Evolutionary conservation across 768 basidiomycete genomes (phyloP).

Genomic region (Agrocybe pediades): DNA sequence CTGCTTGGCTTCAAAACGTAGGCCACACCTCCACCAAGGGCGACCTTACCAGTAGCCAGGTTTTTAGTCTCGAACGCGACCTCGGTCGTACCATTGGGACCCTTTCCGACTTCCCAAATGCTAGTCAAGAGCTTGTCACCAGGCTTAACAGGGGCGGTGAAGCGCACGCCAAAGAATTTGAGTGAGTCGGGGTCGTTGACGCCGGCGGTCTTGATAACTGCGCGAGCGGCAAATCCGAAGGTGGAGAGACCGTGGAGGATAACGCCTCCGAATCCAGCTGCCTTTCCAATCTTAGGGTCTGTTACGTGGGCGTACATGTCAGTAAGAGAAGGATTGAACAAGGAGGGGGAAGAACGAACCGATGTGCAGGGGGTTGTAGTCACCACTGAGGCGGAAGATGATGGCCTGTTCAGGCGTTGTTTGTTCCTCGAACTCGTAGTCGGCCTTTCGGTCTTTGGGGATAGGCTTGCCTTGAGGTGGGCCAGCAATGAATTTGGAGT

Average conservation of each 20-base stretch:
- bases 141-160: constrained; percentile 83
- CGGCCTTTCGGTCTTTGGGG: constrained; percentile 61
- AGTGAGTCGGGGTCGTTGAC: constrained; percentile 62
- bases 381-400: constrained; percentile 73
- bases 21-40: constrained; percentile 63
- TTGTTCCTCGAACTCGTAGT: constrained; percentile 62
- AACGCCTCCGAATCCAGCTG: constrained; percentile 78
- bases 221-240: constrained; percentile 82
- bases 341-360: constrained; percentile 36
- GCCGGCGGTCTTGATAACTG: constrained; percentile 64
- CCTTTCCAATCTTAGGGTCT: constrained; percentile 77
- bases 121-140: constrained; percentile 80
- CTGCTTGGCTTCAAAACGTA: constrained; percentile 51
- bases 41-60: constrained; percentile 60
- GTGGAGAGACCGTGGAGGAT: constrained; percentile 86
- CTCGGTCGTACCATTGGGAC: constrained; percentile 59
- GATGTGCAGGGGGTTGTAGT: constrained; percentile 80
- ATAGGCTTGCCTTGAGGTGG: constrained; percentile 62
- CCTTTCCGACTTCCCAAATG: constrained; percentile 76
- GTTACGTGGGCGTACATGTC: neutral
- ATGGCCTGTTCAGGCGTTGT: constrained; percentile 69
- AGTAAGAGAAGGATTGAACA: neutral
- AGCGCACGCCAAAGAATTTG: constrained; percentile 70
- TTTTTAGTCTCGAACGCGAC: constrained; percentile 67
- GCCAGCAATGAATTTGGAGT: constrained; percentile 60